A percentile compares a stretch with the other conserved stretches of the same genome.
phyloP scores from a whole-genome alignment of 1,284 basidiomycete species.

The Heimioporus retisporus region DNA sequence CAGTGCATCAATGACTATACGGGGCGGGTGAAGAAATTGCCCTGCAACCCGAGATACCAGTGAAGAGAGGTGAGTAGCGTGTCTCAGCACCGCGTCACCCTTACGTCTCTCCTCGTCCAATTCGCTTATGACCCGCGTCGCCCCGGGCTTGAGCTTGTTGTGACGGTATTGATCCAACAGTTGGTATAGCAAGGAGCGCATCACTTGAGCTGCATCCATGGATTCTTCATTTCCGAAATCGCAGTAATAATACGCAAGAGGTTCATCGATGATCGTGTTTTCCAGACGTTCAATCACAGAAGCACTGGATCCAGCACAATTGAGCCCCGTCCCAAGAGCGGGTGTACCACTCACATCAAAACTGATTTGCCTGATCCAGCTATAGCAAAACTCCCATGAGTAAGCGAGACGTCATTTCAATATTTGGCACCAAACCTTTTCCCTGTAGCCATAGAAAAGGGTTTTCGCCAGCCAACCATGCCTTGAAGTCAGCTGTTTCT shows the following conservation, averaged over 20 bases:
- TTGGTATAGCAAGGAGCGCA: constrained; percentile 18
- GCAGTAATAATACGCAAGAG: constrained; percentile 17
- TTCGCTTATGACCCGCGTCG: neutral
- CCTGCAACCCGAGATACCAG: neutral
- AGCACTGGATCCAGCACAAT: neutral
- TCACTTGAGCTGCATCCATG: constrained; percentile 9
- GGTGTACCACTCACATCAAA: neutral
- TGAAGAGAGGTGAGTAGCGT: neutral
- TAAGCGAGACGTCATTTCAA: neutral
- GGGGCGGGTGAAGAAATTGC: neutral
- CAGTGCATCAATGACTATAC: constrained; percentile 20
- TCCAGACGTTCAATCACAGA: constrained; percentile 3
- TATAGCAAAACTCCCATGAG: neutral
- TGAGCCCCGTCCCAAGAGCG: too few species aligned
- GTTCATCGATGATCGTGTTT: neutral
- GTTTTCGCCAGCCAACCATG: too few species aligned
- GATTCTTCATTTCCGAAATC: constrained; percentile 11
- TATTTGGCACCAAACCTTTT: neutral
- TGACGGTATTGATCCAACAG: constrained; percentile 4
- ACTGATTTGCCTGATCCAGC: constrained; percentile 10
- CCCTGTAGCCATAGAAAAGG: too few species aligned
- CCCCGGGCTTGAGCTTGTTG: neutral
- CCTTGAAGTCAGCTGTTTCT: neutral
- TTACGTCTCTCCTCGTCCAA: neutral
- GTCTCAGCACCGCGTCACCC: neutral